Evolutionary conservation across 1,139 yeast genomes (phyloP), one percentile per base, ranked within the genome.

Genomic region (Taiozyma sp.): DNA sequence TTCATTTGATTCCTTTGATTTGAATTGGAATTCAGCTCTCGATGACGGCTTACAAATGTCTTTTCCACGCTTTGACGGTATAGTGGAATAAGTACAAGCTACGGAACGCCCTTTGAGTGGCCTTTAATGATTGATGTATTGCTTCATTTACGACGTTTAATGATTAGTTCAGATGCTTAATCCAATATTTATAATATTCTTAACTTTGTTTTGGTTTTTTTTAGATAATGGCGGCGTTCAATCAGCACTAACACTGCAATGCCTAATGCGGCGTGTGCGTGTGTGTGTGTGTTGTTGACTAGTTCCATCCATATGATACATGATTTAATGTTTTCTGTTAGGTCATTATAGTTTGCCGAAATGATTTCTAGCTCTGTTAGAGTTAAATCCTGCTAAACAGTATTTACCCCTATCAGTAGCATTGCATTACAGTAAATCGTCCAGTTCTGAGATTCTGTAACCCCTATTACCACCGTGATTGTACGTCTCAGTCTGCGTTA

Each of bases 401-500:
- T 28, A 4, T 28, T 28, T 10, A 8, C 8, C 8, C 30, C 10
- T 30, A 30, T 30, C 12, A 13, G n/a, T 4, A 7, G 34, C 7
- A 4, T 13, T 19, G 14, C 24, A 4, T 38, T 23, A 38, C 24
- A 38, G 41, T 10, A 38, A 22, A 22, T 19, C 24, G 19, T 44
- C 24, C 16, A 28, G 38, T 27, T 48, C 45, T 24, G 48, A 48
- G 10, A 45, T 42, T 38, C 44, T 39, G 23, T 43, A 39, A 14
- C 49, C 50, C 13, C 32, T 19, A 27, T 34, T 23, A 5, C 41
- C 42, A 4, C 55, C 57, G 32, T 54, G 57, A 45, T 58, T 46
- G 38, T 57, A 58, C 0, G 61, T 58, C 38, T 47, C 54, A 0
- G 61, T 58, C 42, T 55, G 59, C 16, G 60, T 57, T 8, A 51